Conservation (phyloP, 805 yeast genomes). For the Metschnikowia baotianmanensis region DNA sequence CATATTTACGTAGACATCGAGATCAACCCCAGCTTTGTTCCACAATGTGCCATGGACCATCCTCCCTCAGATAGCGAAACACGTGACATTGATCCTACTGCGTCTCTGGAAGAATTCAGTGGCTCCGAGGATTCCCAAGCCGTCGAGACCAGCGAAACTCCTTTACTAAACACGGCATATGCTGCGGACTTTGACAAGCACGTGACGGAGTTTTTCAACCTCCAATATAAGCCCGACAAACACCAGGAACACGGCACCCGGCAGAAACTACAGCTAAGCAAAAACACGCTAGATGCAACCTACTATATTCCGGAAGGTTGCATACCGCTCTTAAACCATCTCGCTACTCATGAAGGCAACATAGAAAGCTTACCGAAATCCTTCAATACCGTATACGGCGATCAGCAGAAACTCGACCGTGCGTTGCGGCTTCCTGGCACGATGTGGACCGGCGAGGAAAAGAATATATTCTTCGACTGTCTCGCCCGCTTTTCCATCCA, state of each 20-base stretch:
- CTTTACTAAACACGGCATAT: background rate
- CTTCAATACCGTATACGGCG: too few relatives aligned
- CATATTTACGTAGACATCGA: background rate
- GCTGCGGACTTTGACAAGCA: conserved; percentile 9
- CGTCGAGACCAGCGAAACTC: background rate
- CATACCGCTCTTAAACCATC: background rate
- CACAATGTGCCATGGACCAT: background rate
- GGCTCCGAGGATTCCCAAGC: background rate
- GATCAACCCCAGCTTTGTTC: background rate
- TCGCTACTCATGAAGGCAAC: too few relatives aligned
- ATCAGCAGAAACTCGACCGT: too few relatives aligned
- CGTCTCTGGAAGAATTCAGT: background rate
- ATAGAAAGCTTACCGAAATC: too few relatives aligned
- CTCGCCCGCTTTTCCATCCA: conserved; percentile 51
- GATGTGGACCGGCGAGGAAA: conserved; percentile 48
- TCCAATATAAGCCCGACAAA: conserved; percentile 1
- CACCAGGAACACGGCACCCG: background rate
- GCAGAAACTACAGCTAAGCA: conserved; percentile 12
- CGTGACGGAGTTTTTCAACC: conserved; percentile 12
- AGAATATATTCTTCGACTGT: conserved; percentile 49
- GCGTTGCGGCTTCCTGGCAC: conserved; percentile 27
- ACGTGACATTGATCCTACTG: background rate
- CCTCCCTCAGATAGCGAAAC: background rate
- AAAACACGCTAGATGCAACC: conserved; percentile 7
- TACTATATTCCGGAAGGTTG: conserved; percentile 11